Base-by-base conservation (phyloP, 1,284 basidiomycete genomes). In the Rhizoctonia solani region DNA sequence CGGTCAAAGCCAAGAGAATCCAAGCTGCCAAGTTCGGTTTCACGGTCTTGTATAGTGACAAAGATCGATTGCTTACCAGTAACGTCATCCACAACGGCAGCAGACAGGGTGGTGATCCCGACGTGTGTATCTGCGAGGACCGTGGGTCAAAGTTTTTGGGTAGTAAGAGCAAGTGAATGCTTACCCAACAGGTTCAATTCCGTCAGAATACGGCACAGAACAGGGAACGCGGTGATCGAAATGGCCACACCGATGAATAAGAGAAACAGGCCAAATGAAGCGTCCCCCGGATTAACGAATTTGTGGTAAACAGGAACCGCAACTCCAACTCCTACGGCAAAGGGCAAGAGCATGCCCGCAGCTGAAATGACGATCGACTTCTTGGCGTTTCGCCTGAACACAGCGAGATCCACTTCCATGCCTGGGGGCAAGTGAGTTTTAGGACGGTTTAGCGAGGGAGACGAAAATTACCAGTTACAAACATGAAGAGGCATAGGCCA, bases 161-260 rank as follows among this genome's bases (percentile, higher is more conserved):
- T 30, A 25, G 11, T 6, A 42, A 44, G n/a, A n/a, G n/a, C n/a
- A n/a, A n/a, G n/a, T n/a, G n/a, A n/a, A n/a, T 79, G 71, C 70
- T 79, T 78, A 19, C 78, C 80, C 50, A 81, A 75, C 32, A 91
- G 82, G 71, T 83, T 81, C 46, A 65, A 54, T 68, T 79, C 78
- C 42, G 74, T 77, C 11, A 77, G 69, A 67, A 76, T 77, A 54
- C 88, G 84, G 69, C 87, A 89, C 0, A 90, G 80, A 21, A 90
- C 88, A 81, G 90, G 92, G 76, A 96, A 96, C 0, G 95, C 95
- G 0, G 95, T 98, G 76, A 98, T 98, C 1, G 90, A 89, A 79
- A 88, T 93, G 19, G 86, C 81, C 44, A 88, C 85, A 67, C 87
- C 86, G 69, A 85, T 81, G 75, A 90, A 90, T 58, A 90, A 81